These are phyloP conservation scores for Exophiala calicioides DNA, from an alignment of 2,329 filamentous ascomycete genomes.

Conservation along the genomic window DNA sequence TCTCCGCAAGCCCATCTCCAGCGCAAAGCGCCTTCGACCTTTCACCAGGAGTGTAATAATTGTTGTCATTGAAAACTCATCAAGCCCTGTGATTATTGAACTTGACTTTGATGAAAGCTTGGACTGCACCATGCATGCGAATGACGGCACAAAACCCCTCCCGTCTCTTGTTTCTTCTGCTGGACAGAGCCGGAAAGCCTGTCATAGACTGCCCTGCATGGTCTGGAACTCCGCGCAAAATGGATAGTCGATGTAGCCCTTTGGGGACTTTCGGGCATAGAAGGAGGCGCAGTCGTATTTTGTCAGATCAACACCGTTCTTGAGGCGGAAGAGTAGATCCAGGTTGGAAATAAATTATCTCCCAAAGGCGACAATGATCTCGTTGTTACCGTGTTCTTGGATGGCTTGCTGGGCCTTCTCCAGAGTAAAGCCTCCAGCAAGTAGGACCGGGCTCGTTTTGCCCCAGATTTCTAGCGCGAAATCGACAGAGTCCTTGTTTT, in stretches of 20 bases:
- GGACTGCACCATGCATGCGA: no score
- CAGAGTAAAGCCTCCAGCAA: conserved; percentile 51
- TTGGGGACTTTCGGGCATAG: conserved; percentile 13
- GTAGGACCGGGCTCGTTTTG: conserved; percentile 49
- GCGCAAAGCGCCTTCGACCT: no score
- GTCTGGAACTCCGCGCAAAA: neutral
- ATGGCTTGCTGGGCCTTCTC: conserved; percentile 50
- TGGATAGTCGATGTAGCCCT: conserved; percentile 16
- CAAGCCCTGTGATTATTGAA: no score
- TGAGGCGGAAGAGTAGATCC: conserved; percentile 49
- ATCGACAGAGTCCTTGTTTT: conserved; percentile 6
- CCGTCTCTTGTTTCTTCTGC: no score
- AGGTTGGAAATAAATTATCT: conserved; percentile 53
- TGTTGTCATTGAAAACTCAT: no score
- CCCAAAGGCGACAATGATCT: conserved; percentile 52
- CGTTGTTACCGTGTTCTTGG: conserved; percentile 43
- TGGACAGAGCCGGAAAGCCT: no score
- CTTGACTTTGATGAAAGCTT: no score
- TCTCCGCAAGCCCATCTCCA: no score
- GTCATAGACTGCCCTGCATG: no score
- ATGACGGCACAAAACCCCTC: no score
- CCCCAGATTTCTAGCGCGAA: conserved; percentile 41
- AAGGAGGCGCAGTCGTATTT: conserved; percentile 21
- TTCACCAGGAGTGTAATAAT: no score
- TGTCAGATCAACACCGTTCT: conserved; percentile 34